phyloP scores from a whole-genome alignment of 2,329 filamentous ascomycete genomes.

The Aspergillus ibericus region DNA sequence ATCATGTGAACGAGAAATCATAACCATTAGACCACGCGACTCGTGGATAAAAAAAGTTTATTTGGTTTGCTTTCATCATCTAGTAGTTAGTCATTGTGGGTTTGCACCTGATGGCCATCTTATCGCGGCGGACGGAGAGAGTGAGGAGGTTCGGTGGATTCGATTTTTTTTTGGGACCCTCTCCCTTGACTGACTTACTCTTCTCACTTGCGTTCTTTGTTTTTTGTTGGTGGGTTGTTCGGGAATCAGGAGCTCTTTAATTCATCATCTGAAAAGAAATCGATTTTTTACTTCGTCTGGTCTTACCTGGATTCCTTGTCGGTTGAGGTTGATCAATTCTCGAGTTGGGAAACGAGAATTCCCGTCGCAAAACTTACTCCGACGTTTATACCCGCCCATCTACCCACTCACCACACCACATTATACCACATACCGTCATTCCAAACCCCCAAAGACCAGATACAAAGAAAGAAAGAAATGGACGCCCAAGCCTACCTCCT shows the following conservation, averaged over 20 bases:
- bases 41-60: background rate
- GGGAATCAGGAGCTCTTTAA: background rate
- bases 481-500: conserved; percentile 80
- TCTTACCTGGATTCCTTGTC: background rate
- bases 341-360: too few species aligned
- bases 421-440: background rate
- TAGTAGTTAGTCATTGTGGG: too few species aligned
- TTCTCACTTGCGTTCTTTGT: background rate
- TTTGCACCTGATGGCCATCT: background rate
- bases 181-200: background rate
- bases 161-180: background rate
- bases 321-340: too few species aligned
- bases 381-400: background rate
- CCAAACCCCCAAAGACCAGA: background rate
- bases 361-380: too few species aligned
- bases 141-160: background rate
- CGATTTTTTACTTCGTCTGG: background rate
- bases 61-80: background rate
- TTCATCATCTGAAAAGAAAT: background rate
- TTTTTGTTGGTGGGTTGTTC: background rate
- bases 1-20: conserved; percentile 24
- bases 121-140: background rate
- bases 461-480: conserved; percentile 55
- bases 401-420: background rate
- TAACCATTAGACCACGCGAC: conserved; percentile 27